Evolutionary conservation across 2,329 filamentous ascomycete genomes (phyloP).

Genomic region (Chaetomiaceae sp.): DNA sequence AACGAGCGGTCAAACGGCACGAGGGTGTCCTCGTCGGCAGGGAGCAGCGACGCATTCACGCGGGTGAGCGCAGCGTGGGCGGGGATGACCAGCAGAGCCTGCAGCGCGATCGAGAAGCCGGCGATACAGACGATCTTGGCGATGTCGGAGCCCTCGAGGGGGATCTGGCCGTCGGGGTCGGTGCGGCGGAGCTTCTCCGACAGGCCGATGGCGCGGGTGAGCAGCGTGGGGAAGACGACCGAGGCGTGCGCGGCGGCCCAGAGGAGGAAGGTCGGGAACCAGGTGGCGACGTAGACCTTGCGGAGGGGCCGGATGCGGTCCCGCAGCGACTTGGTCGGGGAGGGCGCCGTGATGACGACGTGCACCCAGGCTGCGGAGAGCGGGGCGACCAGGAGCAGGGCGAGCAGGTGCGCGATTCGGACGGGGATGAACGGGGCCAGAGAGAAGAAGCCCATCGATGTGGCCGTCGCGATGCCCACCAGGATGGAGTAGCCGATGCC

Average conservation of each 20-base stretch:
- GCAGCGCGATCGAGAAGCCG: conserved; percentile 45
- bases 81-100: conserved; percentile 67
- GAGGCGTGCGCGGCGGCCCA: conserved; percentile 54
- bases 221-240: conserved; percentile 42
- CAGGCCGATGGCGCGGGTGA: conserved; percentile 48
- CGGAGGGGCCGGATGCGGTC: conserved; percentile 63
- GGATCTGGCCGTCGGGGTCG: conserved; percentile 34
- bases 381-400: conserved; percentile 60
- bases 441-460: conserved; percentile 34
- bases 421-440: conserved; percentile 31
- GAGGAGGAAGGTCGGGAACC: conserved; percentile 60
- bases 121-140: conserved; percentile 46
- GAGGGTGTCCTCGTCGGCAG: conserved; percentile 75
- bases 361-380: conserved; percentile 79
- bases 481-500: conserved; percentile 54
- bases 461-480: conserved; percentile 34
- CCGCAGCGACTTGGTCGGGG: conserved; percentile 56
- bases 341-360: conserved; percentile 71
- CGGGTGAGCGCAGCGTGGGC: conserved; percentile 72
- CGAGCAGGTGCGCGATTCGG: conserved; percentile 44
- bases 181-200: conserved; percentile 32
- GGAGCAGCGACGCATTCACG: conserved; percentile 80
- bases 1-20: conserved; percentile 89
- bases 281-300: conserved; percentile 63
- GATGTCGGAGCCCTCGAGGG: conserved; percentile 46